phyloP scores from a whole-genome alignment of 2,329 filamentous ascomycete species.

The Fusarium anguioides region DNA sequence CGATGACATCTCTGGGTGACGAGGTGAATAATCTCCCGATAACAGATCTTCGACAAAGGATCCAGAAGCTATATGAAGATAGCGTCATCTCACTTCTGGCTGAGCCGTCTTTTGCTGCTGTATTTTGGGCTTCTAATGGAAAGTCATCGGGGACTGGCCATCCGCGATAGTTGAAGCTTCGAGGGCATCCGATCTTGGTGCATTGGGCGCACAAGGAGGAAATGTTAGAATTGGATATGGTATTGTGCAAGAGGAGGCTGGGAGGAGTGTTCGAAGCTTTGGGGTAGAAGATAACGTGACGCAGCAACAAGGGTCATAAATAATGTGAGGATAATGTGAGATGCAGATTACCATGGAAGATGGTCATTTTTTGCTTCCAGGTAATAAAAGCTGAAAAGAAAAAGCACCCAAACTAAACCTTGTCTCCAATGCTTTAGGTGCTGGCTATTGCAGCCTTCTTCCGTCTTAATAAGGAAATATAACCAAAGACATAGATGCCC shows the following conservation, averaged over 20 bases:
- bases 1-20: neutral
- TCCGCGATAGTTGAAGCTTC: neutral
- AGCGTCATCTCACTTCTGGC: neutral
- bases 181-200: neutral
- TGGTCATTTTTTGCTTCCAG: too few relatives aligned
- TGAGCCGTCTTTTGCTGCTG: neutral
- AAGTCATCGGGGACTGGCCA: neutral
- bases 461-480: too few relatives aligned
- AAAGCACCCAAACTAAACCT: too few relatives aligned
- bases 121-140: neutral
- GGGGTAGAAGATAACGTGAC: too few relatives aligned
- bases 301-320: neutral
- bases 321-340: rapidly evolving
- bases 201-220: neutral
- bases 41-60: neutral
- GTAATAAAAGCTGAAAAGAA: too few relatives aligned
- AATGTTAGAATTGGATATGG: neutral
- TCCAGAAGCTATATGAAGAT: neutral
- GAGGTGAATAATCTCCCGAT: neutral
- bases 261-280: neutral
- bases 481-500: too few relatives aligned
- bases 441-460: too few relatives aligned
- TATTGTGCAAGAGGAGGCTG: neutral
- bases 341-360: neutral
- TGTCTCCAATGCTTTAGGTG: too few relatives aligned